phyloP scores from a whole-genome alignment of 2,329 filamentous ascomycete species.

The Aureobasidium sp. region DNA sequence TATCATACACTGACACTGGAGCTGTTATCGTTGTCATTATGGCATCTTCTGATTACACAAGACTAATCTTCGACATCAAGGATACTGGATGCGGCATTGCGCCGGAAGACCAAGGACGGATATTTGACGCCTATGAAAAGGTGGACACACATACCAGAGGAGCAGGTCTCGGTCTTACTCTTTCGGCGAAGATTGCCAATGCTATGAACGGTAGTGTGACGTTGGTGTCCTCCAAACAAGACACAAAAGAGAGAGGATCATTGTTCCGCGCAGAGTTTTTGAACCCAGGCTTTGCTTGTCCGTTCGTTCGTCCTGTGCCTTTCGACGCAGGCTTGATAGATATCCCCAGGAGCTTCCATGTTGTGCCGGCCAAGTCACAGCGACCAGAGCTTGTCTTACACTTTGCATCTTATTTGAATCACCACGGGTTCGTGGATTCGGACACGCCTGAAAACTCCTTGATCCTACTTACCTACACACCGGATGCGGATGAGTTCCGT shows the following conservation, averaged over 20 bases:
- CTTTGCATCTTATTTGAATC: constrained; percentile 17
- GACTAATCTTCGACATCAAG: constrained; percentile 33
- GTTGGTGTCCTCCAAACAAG: constrained; percentile 29
- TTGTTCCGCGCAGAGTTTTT: constrained; percentile 33
- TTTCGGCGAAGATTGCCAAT: constrained; percentile 35
- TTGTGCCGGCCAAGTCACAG: constrained; percentile 3
- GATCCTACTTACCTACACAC: constrained; percentile 23
- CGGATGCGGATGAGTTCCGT: constrained; percentile 20
- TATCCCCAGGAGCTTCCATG: constrained; percentile 8
- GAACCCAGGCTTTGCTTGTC: constrained; percentile 22
- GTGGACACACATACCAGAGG: constrained; percentile 31
- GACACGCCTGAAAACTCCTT: constrained; percentile 17
- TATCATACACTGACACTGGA: constrained; percentile 34
- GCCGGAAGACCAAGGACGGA: constrained; percentile 28
- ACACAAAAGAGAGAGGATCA: constrained; percentile 28
- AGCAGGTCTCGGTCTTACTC: constrained; percentile 37
- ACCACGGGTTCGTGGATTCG: constrained; percentile 15
- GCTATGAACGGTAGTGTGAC: constrained; percentile 33
- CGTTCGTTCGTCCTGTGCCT: constrained; percentile 2
- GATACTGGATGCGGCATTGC: constrained; percentile 38
- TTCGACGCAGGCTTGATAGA: neutral
- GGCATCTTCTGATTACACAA: constrained; percentile 23
- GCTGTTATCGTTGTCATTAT: constrained; percentile 30
- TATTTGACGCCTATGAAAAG: constrained; percentile 40
- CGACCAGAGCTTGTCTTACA: constrained; percentile 15